Evolutionary conservation across 148 eudicot species (phyloP), one percentile per base, ranked within the genome.

Genomic region (Spergularia bocconei): DNA sequence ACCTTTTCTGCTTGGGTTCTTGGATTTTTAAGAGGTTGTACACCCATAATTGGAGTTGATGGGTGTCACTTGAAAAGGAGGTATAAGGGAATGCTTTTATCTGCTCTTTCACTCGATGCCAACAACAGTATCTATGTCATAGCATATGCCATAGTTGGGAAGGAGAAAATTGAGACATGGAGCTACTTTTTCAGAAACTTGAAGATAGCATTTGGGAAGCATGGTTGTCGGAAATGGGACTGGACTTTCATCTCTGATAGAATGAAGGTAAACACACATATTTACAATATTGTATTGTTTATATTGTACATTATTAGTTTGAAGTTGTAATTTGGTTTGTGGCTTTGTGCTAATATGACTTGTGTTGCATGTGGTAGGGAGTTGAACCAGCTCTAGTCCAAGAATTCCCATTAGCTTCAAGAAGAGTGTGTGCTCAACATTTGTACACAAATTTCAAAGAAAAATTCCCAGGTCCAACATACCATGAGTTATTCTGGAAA

Each of bases 21-120:
- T 0, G 65, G 75, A 0, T 72, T 72, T 11, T 13, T 72, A 8
- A 19, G 6, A 4, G 54, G 75, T 1, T 58, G 75, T 44, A 72
- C 54, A 21, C 75, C 75, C 19, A 19, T 72, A 2, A 72, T 72
- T 19, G 75, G 65, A 3, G 16, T 58, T n/a, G 75, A 72, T 39
- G 65, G 75, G 11, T 29, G 9, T n/a, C 75, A 72, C 38, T 44
- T 72, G 6, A 72, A 63, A 16, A 65, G 75, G 1, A 57, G 20
- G 10, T 58, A 57, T 23, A 72, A 58, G 19, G 54, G 65, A 2
- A 13, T 38, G 0, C 15, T 58, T 1, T 14, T 72, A n/a, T 15
- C 53, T 7, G 65, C 75, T 11, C n/a, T 72, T 8, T 5, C 13
- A 4, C 16, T 72, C 9, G 75, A 58, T 72, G 54, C 33, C 3